Evolutionary conservation across 169 alveolate species (phyloP).

Genomic region (Plasmodium malariae): DNA sequence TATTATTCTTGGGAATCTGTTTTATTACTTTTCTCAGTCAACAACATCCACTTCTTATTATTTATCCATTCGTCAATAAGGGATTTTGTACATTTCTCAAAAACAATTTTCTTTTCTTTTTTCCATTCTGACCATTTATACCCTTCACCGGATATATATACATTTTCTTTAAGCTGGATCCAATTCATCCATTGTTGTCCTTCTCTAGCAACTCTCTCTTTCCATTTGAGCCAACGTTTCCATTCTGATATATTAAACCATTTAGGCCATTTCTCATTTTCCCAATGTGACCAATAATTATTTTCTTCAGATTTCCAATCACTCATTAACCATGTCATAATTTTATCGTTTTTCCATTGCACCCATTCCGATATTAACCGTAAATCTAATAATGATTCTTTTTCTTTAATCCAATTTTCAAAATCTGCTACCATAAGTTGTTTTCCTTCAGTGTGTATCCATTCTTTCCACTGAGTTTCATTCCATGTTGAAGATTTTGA

Average conservation of each 20-base stretch:
- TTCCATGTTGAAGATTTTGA: conserved; percentile 23
- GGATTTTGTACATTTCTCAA: background rate
- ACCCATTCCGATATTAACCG: conserved; percentile 13
- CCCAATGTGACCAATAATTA: conserved; percentile 25
- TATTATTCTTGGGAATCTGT: background rate
- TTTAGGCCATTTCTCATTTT: conserved; percentile 18
- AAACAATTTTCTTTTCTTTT: conserved; percentile 3
- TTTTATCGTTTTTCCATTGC: conserved; percentile 10
- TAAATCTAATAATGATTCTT: conserved; percentile 13
- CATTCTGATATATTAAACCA: conserved; percentile 1
- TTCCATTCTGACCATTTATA: conserved; percentile 17
- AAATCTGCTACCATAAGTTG: conserved; percentile 9
- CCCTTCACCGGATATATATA: conserved; percentile 4
- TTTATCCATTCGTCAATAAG: conserved; percentile 12
- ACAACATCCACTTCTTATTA: conserved; percentile 1
- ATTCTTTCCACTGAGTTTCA: conserved; percentile 3
- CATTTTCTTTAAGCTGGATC: conserved; percentile 16
- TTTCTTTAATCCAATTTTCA: conserved; percentile 28
- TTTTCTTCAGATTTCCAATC: conserved; percentile 26
- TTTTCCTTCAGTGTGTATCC: conserved; percentile 13
- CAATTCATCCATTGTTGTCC: conserved; percentile 19
- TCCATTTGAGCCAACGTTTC: conserved; percentile 26
- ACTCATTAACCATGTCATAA: conserved; percentile 20
- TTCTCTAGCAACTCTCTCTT: conserved; percentile 18
- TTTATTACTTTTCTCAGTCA: background rate